Percentiles rank a stretch among this genome's conserved stretches.
Evolutionary conservation across 805 yeast species (phyloP).

Genomic region (Candida gorgasii): DNA sequence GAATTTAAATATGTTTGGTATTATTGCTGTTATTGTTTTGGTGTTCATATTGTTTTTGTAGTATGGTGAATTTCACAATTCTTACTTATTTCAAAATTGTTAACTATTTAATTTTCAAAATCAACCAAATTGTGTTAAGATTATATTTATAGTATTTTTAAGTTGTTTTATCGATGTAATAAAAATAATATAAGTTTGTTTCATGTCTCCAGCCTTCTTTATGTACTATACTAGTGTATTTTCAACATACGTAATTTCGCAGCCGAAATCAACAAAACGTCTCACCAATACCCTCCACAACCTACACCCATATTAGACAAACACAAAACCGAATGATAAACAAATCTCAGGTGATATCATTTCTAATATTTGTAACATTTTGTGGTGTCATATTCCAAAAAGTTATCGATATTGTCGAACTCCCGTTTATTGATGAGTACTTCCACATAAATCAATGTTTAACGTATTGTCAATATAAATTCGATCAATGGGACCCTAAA

Average conservation of each 20-base stretch:
- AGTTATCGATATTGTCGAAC: slow-evolving; percentile 23
- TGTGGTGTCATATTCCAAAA: slow-evolving; percentile 14
- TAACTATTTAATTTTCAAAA: no score
- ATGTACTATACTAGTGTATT: no score
- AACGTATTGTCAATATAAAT: slow-evolving; percentile 61
- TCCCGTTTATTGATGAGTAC: slow-evolving; percentile 68
- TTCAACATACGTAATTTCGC: neutral
- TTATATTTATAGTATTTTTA: no score
- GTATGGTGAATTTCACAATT: no score
- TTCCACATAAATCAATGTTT: slow-evolving; percentile 85
- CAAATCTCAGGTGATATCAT: neutral
- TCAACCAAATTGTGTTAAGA: no score
- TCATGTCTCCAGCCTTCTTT: no score
- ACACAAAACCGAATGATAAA: neutral
- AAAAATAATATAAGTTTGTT: no score
- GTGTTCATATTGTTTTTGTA: no score
- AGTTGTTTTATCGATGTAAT: no score
- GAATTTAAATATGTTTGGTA: no score
- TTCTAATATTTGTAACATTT: neutral
- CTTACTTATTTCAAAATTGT: no score
- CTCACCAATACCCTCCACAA: neutral
- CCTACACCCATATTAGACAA: neutral
- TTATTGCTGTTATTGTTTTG: no score
- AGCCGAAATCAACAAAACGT: neutral
- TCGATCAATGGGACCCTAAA: slow-evolving; percentile 76